Base-by-base conservation (phyloP, 1,284 basidiomycete species). In the Phaffia rhodozyma region DNA sequence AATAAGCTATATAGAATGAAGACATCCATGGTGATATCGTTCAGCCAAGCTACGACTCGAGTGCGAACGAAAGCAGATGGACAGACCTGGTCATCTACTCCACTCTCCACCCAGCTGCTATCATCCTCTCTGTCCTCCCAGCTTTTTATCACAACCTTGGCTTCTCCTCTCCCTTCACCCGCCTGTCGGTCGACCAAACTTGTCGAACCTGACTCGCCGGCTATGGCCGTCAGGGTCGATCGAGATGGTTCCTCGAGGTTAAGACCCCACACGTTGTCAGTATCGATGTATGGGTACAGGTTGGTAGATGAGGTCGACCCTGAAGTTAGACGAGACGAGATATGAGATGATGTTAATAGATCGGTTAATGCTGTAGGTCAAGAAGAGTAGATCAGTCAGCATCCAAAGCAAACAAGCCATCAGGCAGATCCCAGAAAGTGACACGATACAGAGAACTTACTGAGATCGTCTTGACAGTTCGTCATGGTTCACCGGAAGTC, bases 101-200 rank as follows among this genome's bases (percentile, higher is more conserved):
- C 75, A 23, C 71, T 73, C 63, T 76, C 72, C 6, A 76, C 71
- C 56, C 65, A 73, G 4, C 66, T 43, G 47, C 72, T 71, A 64
- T 75, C 75, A 52, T 72, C 71, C 48, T 74, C 66, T 48, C 75
- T 66, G 1, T 76, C 72, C 61, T 77, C 75, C 76, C 76, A 77
- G 0, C 72, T 70, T 69, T 77, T 77, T 70, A 77, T 75, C n/a
- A 75, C 72, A 49, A 47, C 55, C 30, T 61, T 66, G 30, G 64
- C 64, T n/a, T 65, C 59, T 43, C 52, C 27, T 55, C 52, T n/a
- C 34, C 47, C 27, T 20, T 60, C 58, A 34, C 58, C 58, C 20
- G 30, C 58, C 38, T 43, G 38, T 43, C 13, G 38, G 13, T 43
- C 38, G 38, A 43, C 13, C 38, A 43, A 43, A 43, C 38, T 43